Evolutionary conservation across 192 early-diverging fungal genomes (phyloP), one percentile per base, ranked within the genome.

Genomic region (Gigaspora rosea): DNA sequence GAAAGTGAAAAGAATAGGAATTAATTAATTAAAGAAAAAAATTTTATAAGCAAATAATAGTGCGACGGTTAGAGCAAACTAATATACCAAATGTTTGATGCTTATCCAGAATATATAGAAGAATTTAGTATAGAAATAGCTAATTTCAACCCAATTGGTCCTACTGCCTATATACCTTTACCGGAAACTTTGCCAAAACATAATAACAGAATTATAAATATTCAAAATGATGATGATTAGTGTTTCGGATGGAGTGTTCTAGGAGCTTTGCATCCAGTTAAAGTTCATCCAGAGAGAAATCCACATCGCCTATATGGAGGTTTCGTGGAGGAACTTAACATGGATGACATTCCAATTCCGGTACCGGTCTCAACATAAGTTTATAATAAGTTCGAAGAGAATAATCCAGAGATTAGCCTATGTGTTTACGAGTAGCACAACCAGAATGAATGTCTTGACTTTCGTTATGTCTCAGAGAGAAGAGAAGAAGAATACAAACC

Each of bases 241-340:
- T 71, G 69, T 54, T 71, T 71, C 20, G 20, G 68, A 0, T 71
- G 68, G 49, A 20, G 49, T 52, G 68, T 71, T 10, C 2, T 71
- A 52, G 32, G 68, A 50, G 68, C 68, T 18, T 71, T 71, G 20
- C 68, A 71, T 52, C 22, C 48, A 22, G 68, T 71, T 35, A 71
- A 71, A 71, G 20, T 71, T 10, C 68, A 71, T 35, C 68, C 49
- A 50, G 68, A 71, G 27, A 71, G 68, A 71, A 71, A 71, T 51
- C 68, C 22, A 15, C 68, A 71, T 52, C 0, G 50, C 1, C 2
- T 71, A 71, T 51, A 70, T 70, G 48, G 15, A 12, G 11, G n/a
- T 20, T 70, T n/a, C n/a, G n/a, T 70, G 27, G 68, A 49, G 20
- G 68, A 70, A 20, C 48, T 70, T 32, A 50, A 70, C 5, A 70